Evolutionary conservation across 1,139 yeast genomes (phyloP).

Genomic region (Pichia sp.): DNA sequence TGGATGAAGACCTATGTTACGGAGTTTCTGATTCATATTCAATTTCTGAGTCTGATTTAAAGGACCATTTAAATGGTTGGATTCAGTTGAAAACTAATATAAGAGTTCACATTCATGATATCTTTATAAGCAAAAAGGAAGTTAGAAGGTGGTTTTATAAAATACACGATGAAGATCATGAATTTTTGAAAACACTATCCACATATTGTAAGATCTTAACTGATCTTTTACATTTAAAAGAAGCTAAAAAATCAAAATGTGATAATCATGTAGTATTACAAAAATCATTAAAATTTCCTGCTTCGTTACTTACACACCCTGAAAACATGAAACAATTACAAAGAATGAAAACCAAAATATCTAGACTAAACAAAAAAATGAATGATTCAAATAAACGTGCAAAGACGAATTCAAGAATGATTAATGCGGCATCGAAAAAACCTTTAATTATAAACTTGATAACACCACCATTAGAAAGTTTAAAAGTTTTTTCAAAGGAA

Average conservation of each 20-base stretch:
- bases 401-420: not conserved
- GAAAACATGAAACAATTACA: slow-evolving; percentile 7
- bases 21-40: slow-evolving; percentile 11
- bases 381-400: not conserved
- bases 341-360: slow-evolving; percentile 9
- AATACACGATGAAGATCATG: slow-evolving; percentile 12
- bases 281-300: slow-evolving; percentile 7
- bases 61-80: slow-evolving; percentile 19
- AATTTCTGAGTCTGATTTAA: not conserved
- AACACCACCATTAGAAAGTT: slow-evolving; percentile 9
- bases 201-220: slow-evolving; percentile 18
- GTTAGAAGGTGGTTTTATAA: slow-evolving; percentile 11
- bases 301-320: slow-evolving; percentile 11
- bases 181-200: slow-evolving; percentile 14
- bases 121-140: slow-evolving; percentile 18
- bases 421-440: not conserved
- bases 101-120: slow-evolving; percentile 26
- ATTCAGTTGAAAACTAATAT: slow-evolving; percentile 15
- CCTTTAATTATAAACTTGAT: not conserved
- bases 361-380: not conserved
- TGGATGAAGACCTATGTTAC: slow-evolving; percentile 11
- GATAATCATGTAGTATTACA: slow-evolving; percentile 3
- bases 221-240: slow-evolving; percentile 6
- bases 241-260: not conserved
- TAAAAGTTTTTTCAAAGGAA: not conserved